These are phyloP conservation scores for Triangularia verruculosa DNA, from an alignment of 2,329 filamentous ascomycete species.

Conservation along the genomic window DNA sequence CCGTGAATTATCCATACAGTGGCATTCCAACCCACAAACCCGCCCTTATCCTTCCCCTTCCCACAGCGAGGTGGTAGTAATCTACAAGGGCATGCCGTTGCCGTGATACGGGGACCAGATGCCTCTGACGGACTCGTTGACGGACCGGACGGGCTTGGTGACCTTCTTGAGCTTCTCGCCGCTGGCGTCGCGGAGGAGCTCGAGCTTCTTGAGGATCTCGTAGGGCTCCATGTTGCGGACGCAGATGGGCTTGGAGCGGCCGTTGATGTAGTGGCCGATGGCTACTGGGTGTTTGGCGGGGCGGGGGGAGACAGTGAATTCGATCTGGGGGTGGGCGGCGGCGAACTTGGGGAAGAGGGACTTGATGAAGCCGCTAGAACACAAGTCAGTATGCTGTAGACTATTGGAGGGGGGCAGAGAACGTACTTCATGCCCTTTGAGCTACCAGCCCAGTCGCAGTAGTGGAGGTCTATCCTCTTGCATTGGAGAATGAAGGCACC, in stretches of 20 bases:
- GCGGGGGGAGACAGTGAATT: slow-evolving; percentile 86
- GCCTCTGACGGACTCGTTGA: slow-evolving; percentile 64
- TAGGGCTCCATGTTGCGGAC: slow-evolving; percentile 80
- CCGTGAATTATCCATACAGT: slow-evolving; percentile 1
- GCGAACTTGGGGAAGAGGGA: slow-evolving; percentile 75
- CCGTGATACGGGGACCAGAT: slow-evolving; percentile 71
- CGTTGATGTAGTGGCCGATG: slow-evolving; percentile 89
- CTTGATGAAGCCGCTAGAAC: slow-evolving; percentile 72
- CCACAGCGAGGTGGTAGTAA: not conserved
- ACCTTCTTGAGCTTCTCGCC: slow-evolving; percentile 68
- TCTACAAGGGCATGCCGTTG: slow-evolving; percentile 52
- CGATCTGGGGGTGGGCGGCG: slow-evolving; percentile 76
- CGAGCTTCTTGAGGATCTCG: slow-evolving; percentile 77
- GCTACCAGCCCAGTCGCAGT: slow-evolving; percentile 94
- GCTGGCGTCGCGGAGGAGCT: slow-evolving; percentile 68
- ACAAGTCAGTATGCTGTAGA: slow-evolving; percentile 5
- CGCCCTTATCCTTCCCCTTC: slow-evolving; percentile 13
- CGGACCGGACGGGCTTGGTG: slow-evolving; percentile 62
- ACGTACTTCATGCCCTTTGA: slow-evolving; percentile 90
- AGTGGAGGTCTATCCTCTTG: slow-evolving; percentile 92
- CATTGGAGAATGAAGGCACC: slow-evolving; percentile 97
- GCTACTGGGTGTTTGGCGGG: slow-evolving; percentile 88
- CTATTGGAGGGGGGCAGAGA: not conserved
- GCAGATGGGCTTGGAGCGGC: slow-evolving; percentile 78
- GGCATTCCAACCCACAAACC: not conserved